These are phyloP conservation scores for Aspergillus ustus DNA, from an alignment of 2,329 filamentous ascomycete genomes.

Conservation along the genomic window DNA sequence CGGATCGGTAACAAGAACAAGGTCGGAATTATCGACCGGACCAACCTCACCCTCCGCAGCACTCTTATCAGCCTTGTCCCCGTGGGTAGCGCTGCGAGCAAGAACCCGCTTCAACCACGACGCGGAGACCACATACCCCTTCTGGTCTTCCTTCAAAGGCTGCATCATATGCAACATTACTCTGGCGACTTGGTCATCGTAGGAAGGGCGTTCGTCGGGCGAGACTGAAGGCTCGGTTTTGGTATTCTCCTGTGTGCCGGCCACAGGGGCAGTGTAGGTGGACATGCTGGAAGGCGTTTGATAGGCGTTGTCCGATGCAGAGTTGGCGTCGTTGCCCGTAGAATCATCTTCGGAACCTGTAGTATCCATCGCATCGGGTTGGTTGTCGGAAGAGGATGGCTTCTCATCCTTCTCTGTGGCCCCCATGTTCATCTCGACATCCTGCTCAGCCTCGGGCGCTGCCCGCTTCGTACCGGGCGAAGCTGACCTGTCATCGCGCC, in stretches of 20 bases:
- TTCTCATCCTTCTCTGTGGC: slow-evolving; percentile 23
- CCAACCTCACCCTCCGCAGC: slow-evolving; percentile 69
- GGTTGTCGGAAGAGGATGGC: slow-evolving; percentile 32
- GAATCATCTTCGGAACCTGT: slow-evolving; percentile 37
- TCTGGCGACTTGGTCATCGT: slow-evolving; percentile 74
- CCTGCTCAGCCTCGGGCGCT: slow-evolving; percentile 36
- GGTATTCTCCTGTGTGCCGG: slow-evolving; percentile 34
- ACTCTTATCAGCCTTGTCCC: slow-evolving; percentile 62
- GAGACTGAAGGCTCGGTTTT: slow-evolving; percentile 27
- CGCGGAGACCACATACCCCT: slow-evolving; percentile 77
- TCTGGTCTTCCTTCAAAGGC: slow-evolving; percentile 70
- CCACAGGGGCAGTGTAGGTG: slow-evolving; percentile 36
- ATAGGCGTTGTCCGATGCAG: slow-evolving; percentile 41
- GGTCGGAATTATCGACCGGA: slow-evolving; percentile 84
- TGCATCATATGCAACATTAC: slow-evolving; percentile 65
- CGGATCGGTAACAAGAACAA: slow-evolving; percentile 65
- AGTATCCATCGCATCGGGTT: slow-evolving; percentile 50
- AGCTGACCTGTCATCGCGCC: slow-evolving; percentile 34
- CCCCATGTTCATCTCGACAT: slow-evolving; percentile 31
- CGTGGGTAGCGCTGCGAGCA: slow-evolving; percentile 64
- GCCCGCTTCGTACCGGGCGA: slow-evolving; percentile 43
- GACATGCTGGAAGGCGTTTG: slow-evolving; percentile 46
- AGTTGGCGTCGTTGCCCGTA: slow-evolving; percentile 34
- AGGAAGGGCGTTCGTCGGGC: slow-evolving; percentile 45
- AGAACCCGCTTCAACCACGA: slow-evolving; percentile 78